Evolutionary conservation across 768 basidiomycete species (phyloP).

Genomic region (Gymnopilus junonius): DNA sequence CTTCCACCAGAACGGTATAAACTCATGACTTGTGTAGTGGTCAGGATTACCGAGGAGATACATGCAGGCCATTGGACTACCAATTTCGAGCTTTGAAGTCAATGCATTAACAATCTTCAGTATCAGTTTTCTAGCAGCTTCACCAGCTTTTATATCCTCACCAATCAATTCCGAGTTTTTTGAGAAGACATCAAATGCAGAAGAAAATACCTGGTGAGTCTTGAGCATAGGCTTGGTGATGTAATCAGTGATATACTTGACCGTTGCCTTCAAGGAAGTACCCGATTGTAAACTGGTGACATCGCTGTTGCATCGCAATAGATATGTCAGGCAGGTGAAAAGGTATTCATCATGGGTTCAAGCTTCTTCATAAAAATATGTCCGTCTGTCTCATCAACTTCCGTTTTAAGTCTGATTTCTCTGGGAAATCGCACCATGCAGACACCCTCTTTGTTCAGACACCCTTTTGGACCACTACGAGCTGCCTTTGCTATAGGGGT

Average conservation of each 20-base stretch:
- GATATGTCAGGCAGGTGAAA: background rate
- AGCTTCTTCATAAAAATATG: conserved; percentile 26
- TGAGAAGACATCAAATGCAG: conserved; percentile 19
- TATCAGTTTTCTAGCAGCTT: conserved; percentile 20
- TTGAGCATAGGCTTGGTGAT: conserved; percentile 24
- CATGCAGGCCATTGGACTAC: conserved; percentile 25
- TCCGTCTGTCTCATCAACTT: conserved; percentile 26
- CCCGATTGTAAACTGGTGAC: conserved; percentile 30
- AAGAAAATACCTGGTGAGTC: conserved; percentile 27
- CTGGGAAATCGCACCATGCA: conserved; percentile 35
- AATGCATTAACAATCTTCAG: conserved; percentile 35
- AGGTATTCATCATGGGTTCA: conserved; percentile 23
- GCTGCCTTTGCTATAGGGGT: background rate
- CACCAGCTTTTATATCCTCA: background rate
- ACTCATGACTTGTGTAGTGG: conserved; percentile 24
- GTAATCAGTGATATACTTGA: conserved; percentile 38
- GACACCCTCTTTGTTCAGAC: conserved; percentile 15
- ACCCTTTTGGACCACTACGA: conserved; percentile 6
- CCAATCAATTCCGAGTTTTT: conserved; percentile 11
- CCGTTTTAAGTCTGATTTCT: conserved; percentile 3
- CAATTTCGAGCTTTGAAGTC: conserved; percentile 33
- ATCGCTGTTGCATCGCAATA: background rate
- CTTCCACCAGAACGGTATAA: conserved; percentile 33
- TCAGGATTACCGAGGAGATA: conserved; percentile 24
- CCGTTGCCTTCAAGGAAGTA: conserved; percentile 34